Percentiles rank a stretch among this genome's conserved stretches.
phyloP scores from a whole-genome alignment of 257 asterid genomes.

The Lavandula angustifolia region DNA sequence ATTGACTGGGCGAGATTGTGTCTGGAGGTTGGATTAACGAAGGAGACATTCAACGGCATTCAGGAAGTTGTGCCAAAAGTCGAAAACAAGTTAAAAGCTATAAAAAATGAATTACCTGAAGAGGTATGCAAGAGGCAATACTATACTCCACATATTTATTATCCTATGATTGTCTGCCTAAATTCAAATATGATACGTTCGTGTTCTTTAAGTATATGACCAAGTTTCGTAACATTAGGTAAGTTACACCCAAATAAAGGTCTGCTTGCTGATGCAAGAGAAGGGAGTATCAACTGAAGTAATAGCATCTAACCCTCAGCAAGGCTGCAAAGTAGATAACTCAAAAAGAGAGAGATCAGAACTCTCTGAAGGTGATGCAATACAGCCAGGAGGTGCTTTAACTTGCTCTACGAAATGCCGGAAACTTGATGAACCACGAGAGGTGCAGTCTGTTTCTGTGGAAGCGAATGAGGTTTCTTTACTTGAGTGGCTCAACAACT shows the following conservation, averaged over 20 bases:
- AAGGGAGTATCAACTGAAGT: constrained; percentile 44
- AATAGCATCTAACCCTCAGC: constrained; percentile 36
- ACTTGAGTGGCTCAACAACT: constrained; percentile 56
- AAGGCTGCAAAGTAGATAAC: constrained; percentile 37
- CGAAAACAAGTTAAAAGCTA: constrained; percentile 81
- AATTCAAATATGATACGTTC: not conserved
- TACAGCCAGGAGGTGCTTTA: too few species aligned
- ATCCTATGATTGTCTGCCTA: not conserved
- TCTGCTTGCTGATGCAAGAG: constrained; percentile 61
- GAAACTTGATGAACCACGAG: constrained; percentile 45
- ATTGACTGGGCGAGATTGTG: constrained; percentile 79
- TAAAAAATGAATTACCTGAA: constrained; percentile 82
- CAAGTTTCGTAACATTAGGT: constrained; percentile 45
- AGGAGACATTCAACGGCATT: constrained; percentile 48
- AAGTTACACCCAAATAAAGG: constrained; percentile 65
- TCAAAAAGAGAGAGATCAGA: constrained; percentile 33
- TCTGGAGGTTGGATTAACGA: constrained; percentile 60
- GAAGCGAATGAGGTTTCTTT: constrained; percentile 62
- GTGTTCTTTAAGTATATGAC: constrained; percentile 16
- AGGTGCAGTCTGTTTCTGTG: constrained; percentile 27
- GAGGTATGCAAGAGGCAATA: constrained; percentile 52
- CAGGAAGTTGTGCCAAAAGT: constrained; percentile 57
- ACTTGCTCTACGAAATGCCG: constrained; percentile 51
- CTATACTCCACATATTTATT: not conserved
- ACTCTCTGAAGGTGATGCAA: constrained; percentile 25